Evolutionary conservation across 805 yeast species (phyloP), one percentile per base, ranked within the genome.

Genomic region (Yarrowia deformans): DNA sequence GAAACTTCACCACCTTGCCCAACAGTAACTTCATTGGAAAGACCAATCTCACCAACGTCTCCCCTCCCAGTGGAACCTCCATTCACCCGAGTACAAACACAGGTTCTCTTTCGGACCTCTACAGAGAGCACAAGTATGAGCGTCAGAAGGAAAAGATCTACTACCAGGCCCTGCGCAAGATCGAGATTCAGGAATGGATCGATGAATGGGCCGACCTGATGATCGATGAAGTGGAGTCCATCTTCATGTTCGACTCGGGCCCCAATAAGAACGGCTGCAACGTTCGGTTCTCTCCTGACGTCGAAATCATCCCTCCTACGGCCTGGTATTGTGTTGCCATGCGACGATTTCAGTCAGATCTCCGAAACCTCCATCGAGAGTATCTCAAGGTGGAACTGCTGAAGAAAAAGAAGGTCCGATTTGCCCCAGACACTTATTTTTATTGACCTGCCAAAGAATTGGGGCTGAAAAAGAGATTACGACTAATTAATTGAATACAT

Each of bases 231-330:
- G 68, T 60, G n/a, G 66, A 49, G 16, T 39, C 45, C 7, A 12
- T 46, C 16, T 63, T 39, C 14, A 9, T 46, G 46, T 63, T 63
- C 18, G 68, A 49, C 37, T 39, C 56, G 9, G 50, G 52, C 1
- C 68, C 68, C 18, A 63, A 63, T 18, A 34, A 12, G 29, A 48
- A 63, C 29, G 68, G 68, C 18, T 49, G n/a, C 68, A 63, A 63
- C 6, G 68, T 63, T 13, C 46, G 46, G 12, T 63, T 63, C 16
- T 37, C 68, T n/a, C 2, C 56, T 0, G 14, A 46, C 4, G 12
- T 49, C 12, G 56, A 63, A 8, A 12, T 48, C 13, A 48, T 63
- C 12, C 68, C 55, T 8, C 68, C 8, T 10, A 37, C n/a, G 46
- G 23, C 46, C 29, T 48, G 55, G 56, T 49, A 63, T n/a, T n/a